Evolutionary conservation across 2,329 filamentous ascomycete species (phyloP).

Genomic region (Cercospora nicotianae): DNA sequence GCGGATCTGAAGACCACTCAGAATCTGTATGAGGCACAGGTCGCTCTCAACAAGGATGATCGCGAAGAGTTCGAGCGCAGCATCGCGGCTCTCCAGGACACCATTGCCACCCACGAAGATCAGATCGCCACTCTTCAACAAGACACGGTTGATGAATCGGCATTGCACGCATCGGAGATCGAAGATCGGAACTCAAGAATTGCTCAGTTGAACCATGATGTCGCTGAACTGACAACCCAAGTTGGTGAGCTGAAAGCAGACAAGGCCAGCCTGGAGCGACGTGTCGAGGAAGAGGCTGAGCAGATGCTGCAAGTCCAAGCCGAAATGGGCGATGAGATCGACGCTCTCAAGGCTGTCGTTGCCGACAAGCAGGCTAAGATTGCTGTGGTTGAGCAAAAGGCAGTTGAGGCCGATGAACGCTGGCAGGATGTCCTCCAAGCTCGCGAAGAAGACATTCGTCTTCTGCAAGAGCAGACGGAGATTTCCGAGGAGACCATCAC

Average conservation of each 20-base stretch:
- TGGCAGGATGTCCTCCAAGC: conserved; percentile 44
- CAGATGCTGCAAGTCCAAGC: conserved; percentile 40
- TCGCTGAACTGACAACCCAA: conserved; percentile 24
- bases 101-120: conserved; percentile 29
- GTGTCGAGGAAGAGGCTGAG: conserved; percentile 40
- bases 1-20: conserved; percentile 31
- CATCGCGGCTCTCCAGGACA: conserved; percentile 30
- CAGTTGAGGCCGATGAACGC: conserved; percentile 41
- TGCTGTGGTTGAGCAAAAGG: conserved; percentile 35
- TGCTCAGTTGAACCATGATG: conserved; percentile 34
- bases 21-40: conserved; percentile 21
- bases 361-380: conserved; percentile 40
- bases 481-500: conserved; percentile 30
- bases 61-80: conserved; percentile 32
- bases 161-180: conserved; percentile 36
- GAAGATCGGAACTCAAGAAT: conserved; percentile 39
- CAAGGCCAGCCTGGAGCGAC: conserved; percentile 37
- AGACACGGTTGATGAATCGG: conserved; percentile 27
- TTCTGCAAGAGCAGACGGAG: conserved; percentile 33
- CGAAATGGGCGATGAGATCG: conserved; percentile 38
- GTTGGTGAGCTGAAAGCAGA: conserved; percentile 32
- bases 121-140: conserved; percentile 32
- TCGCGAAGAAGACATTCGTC: conserved; percentile 42
- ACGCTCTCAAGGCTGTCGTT: conserved; percentile 33
- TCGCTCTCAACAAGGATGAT: conserved; percentile 23